Evolutionary conservation across 176 grass and related monocot species (phyloP), one percentile per base, ranked within the genome.

Genomic region (Paspalum notatum): DNA sequence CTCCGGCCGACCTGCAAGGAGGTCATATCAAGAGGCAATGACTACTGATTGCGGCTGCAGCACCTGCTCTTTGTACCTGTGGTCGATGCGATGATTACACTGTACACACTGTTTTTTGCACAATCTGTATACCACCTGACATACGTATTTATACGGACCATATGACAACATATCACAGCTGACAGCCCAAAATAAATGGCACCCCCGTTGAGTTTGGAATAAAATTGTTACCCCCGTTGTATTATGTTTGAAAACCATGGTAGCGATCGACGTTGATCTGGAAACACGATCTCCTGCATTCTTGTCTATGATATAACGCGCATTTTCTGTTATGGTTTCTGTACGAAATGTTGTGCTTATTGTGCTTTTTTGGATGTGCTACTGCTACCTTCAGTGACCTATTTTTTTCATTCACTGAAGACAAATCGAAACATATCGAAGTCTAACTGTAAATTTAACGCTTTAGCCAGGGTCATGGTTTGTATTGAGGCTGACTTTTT

Each of bases 1-100:
- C 96, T 95, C 59, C 90, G 90, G 54, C 96, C 96, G 43, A 99
- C 96, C 26, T 95, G 96, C 80, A 99, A 99, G 87, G 92, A 99
- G 85, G 92, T 95, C 46, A 95, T 95, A 77, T 99, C 96, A 1
- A 85, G 96, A 40, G 92, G 96, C 38, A 82, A 91, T 3, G 96
- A 99, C 76, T 99, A 93, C 82, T 99, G 90, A 99, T 82, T 46
- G 50, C 27, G 0, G 71, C 22, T 37, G 71, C 57, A 18, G 20
- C 32, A 66, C 41, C 12, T 26, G 3, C 67, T 48, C 44, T 24
- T 37, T 84, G 48, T 85, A 71, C 37, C 12, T 55, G 63, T 49
- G 69, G 24, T 60, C 42, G 62, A 7, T 37, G 44, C 10, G 20
- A 66, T 20, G 48, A 32, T 56, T 32, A 3, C 32, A 32, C 3